Evolutionary conservation across 1,139 yeast species (phyloP).

Genomic region (Neolecta irregularis): DNA sequence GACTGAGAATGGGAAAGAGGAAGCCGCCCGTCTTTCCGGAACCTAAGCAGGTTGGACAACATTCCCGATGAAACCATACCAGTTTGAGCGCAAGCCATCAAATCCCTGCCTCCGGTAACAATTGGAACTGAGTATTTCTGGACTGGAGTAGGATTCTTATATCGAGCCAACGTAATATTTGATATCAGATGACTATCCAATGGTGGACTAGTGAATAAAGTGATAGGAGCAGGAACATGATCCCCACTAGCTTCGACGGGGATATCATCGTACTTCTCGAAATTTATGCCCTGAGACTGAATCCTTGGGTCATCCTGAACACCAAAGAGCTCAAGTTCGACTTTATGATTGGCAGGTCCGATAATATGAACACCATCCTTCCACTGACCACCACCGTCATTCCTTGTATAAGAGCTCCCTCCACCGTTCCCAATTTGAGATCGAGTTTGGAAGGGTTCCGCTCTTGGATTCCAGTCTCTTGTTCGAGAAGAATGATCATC

Average conservation of each 20-base stretch:
- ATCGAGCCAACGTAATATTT: constrained; percentile 76
- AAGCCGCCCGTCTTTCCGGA: constrained; percentile 99
- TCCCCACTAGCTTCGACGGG: constrained; percentile 98
- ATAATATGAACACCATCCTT: constrained; percentile 81
- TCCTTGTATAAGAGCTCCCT: constrained; percentile 26
- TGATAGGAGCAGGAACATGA: constrained; percentile 85
- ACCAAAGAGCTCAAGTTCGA: constrained; percentile 78
- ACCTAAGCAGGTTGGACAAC: constrained; percentile 26
- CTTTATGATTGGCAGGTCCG: constrained; percentile 50
- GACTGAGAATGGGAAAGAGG: constrained; percentile 91
- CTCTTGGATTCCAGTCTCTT: too few relatives aligned
- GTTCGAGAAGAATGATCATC: too few relatives aligned
- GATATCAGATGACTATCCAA: constrained; percentile 74
- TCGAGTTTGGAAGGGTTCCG: too few relatives aligned
- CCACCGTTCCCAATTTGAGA: too few relatives aligned
- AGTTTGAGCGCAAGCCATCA: constrained; percentile 99
- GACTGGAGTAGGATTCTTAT: constrained; percentile 93
- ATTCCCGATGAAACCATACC: constrained; percentile 29
- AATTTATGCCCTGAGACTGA: constrained; percentile 93
- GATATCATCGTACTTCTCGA: constrained; percentile 94
- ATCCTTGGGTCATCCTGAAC: constrained; percentile 55
- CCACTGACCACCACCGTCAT: constrained; percentile 47
- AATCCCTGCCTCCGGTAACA: constrained; percentile 87
- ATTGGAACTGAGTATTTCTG: constrained; percentile 97
- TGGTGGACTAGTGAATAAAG: constrained; percentile 81